A percentile compares a stretch with the other conserved stretches of the same genome.
Evolutionary conservation across 140 eudicot genomes (phyloP).

Genomic region (Oenanthe javanica): DNA sequence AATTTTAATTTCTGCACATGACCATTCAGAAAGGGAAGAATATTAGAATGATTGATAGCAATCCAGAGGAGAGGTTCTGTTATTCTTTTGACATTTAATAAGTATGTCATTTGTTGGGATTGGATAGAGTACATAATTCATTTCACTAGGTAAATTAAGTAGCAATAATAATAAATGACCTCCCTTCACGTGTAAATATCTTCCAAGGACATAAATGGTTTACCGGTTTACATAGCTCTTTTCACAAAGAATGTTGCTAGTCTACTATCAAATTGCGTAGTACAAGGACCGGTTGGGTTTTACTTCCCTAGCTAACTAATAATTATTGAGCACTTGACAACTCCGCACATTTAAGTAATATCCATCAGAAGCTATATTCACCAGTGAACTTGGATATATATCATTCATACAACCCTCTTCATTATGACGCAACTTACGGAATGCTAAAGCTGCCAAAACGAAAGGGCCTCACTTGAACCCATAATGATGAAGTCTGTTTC

Average conservation of each 20-base stretch:
- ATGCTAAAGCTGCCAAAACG: constrained; percentile 1
- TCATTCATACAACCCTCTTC: not conserved
- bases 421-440: not conserved
- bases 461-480: not conserved
- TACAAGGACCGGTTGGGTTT: no score
- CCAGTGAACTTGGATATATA: not conserved
- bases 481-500: not conserved
- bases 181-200: not conserved
- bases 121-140: not conserved
- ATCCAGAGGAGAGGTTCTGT: not conserved
- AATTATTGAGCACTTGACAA: not conserved
- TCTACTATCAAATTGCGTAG: not conserved
- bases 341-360: not conserved
- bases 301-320: no score
- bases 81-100: not conserved
- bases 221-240: not conserved
- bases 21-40: not conserved
- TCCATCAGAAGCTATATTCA: not conserved
- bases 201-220: not conserved
- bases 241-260: not conserved
- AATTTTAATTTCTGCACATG: not conserved
- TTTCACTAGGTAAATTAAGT: not conserved
- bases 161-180: not conserved
- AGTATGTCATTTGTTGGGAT: not conserved
- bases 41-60: not conserved